Percentiles rank a stretch among this genome's conserved stretches.
phyloP scores from a whole-genome alignment of 805 yeast genomes.

The Myxozyma melibiosi region DNA sequence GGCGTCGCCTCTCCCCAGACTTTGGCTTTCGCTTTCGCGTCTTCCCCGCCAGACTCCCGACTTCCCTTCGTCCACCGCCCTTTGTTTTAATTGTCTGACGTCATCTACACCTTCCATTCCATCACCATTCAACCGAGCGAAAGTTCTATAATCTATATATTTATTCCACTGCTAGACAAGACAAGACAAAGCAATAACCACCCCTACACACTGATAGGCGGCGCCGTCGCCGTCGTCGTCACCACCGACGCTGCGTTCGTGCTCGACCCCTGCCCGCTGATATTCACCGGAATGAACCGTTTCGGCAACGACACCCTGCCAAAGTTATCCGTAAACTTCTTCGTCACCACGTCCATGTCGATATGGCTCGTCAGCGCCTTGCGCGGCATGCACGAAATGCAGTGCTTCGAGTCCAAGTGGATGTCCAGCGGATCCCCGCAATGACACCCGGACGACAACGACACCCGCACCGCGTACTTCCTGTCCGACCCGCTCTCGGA shows the following conservation, averaged over 20 bases:
- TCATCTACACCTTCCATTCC: too few species aligned
- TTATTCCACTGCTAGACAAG: not conserved
- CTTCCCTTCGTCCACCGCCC: too few species aligned
- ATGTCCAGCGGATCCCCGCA: constrained; percentile 97
- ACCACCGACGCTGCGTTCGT: constrained; percentile 9
- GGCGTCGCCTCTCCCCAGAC: too few species aligned
- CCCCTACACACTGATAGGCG: constrained; percentile 6
- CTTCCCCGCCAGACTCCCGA: too few species aligned
- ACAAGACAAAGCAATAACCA: not conserved
- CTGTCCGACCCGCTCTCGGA: constrained; percentile 49
- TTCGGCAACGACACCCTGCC: constrained; percentile 87
- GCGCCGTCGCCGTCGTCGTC: constrained; percentile 8
- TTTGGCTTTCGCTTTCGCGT: too few species aligned
- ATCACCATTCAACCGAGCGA: not conserved
- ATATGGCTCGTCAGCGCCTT: constrained; percentile 87
- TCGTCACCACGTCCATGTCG: constrained; percentile 86
- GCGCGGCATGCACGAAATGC: constrained; percentile 93
- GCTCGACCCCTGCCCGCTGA: constrained; percentile 38
- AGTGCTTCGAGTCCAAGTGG: constrained; percentile 92
- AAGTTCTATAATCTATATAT: too few species aligned
- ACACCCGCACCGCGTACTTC: constrained; percentile 84
- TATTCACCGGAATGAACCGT: constrained; percentile 68
- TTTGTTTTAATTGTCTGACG: too few species aligned
- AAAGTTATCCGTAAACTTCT: constrained; percentile 77
- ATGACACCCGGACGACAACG: constrained; percentile 97